Evolutionary conservation across 2,329 filamentous ascomycete species (phyloP), one percentile per base, ranked within the genome.

Genomic region (Ascomycota sp.): DNA sequence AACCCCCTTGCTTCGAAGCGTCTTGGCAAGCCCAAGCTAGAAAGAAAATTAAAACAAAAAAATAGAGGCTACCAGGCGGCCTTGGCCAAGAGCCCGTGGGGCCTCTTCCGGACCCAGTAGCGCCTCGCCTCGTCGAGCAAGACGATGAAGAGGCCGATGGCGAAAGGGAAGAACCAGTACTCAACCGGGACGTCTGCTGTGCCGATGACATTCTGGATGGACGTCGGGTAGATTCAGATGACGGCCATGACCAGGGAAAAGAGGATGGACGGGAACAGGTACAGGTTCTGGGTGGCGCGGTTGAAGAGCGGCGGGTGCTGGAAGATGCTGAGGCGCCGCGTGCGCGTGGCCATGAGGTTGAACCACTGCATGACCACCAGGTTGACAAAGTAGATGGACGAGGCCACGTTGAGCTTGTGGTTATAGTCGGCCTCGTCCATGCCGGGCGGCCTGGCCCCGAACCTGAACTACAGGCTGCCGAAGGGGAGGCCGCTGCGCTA

Each of bases 331-430:
- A 75, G 57, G 1, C 67, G 59, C 1, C 72, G 59, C 2, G 69
- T 85, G 11, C 76, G 62, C 5, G 78, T 61, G 2, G 71, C 69
- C 43, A 83, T 63, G 4, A 83, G 57, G 44, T 76, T 80, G 57
- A 82, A 82, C 59, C 72, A 74, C 59, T 80, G 75, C 75, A 85
- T 81, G 29, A 85, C 71, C 2, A 86, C 78, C 15, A 86, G 55
- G 34, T 74, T 85, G 39, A 83, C 66, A 41, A 85, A 85, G 50
- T 85, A 85, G 35, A 86, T 73, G 11, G 71, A 77, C 23, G 67
- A 75, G 0, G 75, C 75, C 35, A 65, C 60, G 36, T 73, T 75
- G 17, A 76, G 52, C 36, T 66, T 60, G 20, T 55, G 47, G 0
- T 51, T 53, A 41, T 72, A 67, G 32, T 61, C 63, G 27, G 66